A percentile compares a stretch with the other conserved stretches of the same genome.
Evolutionary conservation across 1,284 basidiomycete species (phyloP).

Genomic region (Fomitopsis betulina): DNA sequence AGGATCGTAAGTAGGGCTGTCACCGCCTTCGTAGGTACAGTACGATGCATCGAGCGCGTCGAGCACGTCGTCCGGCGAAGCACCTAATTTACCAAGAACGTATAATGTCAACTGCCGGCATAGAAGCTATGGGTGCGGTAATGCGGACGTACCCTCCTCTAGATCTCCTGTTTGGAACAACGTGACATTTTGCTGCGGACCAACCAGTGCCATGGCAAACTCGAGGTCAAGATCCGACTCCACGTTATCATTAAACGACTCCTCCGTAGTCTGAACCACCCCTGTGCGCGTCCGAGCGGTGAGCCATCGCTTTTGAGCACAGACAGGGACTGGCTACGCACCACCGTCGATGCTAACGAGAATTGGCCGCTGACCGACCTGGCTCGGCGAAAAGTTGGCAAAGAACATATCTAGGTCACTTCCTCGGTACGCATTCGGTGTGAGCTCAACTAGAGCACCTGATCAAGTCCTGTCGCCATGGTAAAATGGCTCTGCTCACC

Average conservation of each 20-base stretch:
- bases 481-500: conserved; percentile 34
- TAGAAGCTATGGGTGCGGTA: not conserved
- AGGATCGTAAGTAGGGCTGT: conserved; percentile 37
- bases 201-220: conserved; percentile 33
- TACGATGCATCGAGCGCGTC: conserved; percentile 46
- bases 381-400: conserved; percentile 28
- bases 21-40: conserved; percentile 60
- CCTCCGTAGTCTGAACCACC: conserved; percentile 20
- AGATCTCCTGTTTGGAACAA: conserved; percentile 33
- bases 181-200: conserved; percentile 30
- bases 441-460: conserved; percentile 41
- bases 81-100: conserved; percentile 25
- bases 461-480: conserved; percentile 8
- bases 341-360: conserved; percentile 41
- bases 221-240: conserved; percentile 45
- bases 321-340: conserved; percentile 8
- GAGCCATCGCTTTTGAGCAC: not conserved
- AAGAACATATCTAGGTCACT: conserved; percentile 42
- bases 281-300: conserved; percentile 14
- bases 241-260: conserved; percentile 37
- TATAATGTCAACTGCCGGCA: not conserved
- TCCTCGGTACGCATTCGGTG: conserved; percentile 39
- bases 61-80: conserved; percentile 41
- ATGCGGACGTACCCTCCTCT: conserved; percentile 11
- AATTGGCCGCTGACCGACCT: conserved; percentile 27